Conservation (phyloP, 2,329 filamentous ascomycete genomes). For the Passalora sequoiae region DNA sequence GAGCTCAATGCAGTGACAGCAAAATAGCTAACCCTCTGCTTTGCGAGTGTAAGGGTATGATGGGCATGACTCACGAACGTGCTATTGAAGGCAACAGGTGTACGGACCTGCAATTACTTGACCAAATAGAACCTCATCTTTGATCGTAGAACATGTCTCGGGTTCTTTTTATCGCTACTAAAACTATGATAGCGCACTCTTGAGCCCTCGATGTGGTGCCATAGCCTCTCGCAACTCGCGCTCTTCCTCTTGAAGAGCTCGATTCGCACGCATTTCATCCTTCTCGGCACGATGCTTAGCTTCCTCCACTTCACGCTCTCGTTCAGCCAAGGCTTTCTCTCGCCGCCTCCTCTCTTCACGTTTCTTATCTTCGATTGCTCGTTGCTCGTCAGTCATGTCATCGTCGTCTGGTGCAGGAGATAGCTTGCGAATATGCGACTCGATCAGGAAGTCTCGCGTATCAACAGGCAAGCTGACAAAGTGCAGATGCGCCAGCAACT, state of each 20-base stretch:
- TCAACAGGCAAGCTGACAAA: conserved; percentile 62
- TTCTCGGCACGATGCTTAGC: conserved; percentile 17
- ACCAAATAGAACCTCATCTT: too few relatives aligned
- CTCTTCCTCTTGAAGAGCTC: conserved; percentile 20
- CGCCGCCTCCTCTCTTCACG: conserved; percentile 20
- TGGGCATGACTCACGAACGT: too few relatives aligned
- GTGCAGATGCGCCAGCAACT: conserved; percentile 61
- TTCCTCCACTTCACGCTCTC: conserved; percentile 23
- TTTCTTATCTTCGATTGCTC: conserved; percentile 29
- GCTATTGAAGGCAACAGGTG: too few relatives aligned
- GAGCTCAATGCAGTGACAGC: too few relatives aligned
- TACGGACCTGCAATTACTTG: too few relatives aligned
- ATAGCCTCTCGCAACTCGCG: conserved; percentile 20
- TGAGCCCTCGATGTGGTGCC: too few relatives aligned
- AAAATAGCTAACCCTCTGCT: too few relatives aligned
- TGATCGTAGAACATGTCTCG: too few relatives aligned
- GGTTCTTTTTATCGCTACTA: too few relatives aligned
- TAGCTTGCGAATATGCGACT: conserved; percentile 61
- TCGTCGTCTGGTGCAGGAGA: conserved; percentile 37
- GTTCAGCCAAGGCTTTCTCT: conserved; percentile 21
- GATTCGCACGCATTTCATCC: conserved; percentile 16
- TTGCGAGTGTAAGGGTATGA: too few relatives aligned
- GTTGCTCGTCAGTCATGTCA: conserved; percentile 50
- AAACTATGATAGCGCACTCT: too few relatives aligned
- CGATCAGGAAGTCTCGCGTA: conserved; percentile 60